Conservation (phyloP, 139 green algal species). For the Chlorella sp. region DNA sequence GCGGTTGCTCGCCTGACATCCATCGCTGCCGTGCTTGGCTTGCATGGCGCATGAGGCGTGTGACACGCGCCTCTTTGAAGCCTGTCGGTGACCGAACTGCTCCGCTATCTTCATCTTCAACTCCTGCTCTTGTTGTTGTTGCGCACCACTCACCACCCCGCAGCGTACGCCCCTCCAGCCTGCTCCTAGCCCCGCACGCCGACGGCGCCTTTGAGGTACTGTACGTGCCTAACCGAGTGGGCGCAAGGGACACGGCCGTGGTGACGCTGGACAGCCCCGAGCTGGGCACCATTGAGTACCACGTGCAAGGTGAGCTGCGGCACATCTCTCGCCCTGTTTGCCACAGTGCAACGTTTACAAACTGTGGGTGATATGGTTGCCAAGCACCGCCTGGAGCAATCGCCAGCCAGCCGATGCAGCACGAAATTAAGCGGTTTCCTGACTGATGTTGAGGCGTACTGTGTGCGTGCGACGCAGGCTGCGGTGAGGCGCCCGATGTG, state of each 20-base stretch:
- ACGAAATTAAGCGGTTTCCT: too few species aligned
- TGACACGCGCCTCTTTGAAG: too few species aligned
- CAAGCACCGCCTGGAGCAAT: too few species aligned
- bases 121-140: neutral
- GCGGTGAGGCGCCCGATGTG: neutral
- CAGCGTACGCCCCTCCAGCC: neutral
- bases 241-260: neutral
- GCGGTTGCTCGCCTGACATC: neutral
- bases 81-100: too few species aligned
- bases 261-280: conserved; percentile 16
- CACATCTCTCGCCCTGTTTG: neutral
- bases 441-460: neutral
- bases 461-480: neutral
- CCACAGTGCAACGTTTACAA: neutral
- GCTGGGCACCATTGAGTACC: conserved; percentile 37
- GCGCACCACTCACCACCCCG: neutral
- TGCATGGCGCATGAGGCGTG: too few species aligned
- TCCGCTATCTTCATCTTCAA: too few species aligned
- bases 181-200: neutral
- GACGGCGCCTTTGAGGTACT: neutral
- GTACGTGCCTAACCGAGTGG: neutral
- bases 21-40: neutral
- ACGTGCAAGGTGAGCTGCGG: neutral
- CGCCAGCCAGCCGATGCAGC: too few species aligned
- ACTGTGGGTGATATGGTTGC: too few species aligned